Percentiles rank a stretch among this genome's conserved stretches.
Conservation (phyloP, 305 asterid species). For the Fraxinus dipetala region DNA sequence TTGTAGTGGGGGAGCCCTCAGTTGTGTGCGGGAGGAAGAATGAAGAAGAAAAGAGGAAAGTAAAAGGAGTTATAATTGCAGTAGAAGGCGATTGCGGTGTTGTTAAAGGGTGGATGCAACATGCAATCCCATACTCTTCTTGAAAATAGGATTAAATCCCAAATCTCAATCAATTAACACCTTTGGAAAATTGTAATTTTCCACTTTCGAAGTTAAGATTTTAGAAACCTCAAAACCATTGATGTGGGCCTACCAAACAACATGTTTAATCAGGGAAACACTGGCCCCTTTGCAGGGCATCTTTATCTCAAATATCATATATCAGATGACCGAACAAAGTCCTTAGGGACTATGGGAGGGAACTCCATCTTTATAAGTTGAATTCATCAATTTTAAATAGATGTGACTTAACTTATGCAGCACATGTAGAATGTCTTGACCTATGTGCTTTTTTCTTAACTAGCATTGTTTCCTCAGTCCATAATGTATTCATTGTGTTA, state of each 20-base stretch:
- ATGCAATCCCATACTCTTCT: not conserved
- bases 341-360: not conserved
- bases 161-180: not conserved
- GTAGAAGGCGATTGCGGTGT: not conserved
- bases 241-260: not conserved
- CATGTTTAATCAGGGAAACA: not conserved
- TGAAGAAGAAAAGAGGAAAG: not conserved
- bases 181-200: not conserved
- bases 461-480: not conserved
- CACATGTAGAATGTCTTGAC: not conserved
- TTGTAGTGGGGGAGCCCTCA: not conserved
- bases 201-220: not conserved
- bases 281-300: not conserved
- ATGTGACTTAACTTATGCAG: not conserved
- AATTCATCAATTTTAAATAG: not conserved
- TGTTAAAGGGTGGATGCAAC: not conserved
- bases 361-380: not conserved
- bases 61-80: not conserved
- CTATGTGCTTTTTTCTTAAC: not conserved
- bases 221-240: not conserved
- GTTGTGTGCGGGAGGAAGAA: not conserved
- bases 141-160: not conserved
- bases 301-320: not conserved
- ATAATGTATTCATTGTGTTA: not conserved
- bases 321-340: not conserved